Percentiles rank a stretch among this genome's conserved stretches.
Evolutionary conservation across 257 asterid genomes (phyloP).

Genomic region (Lycium ferocissimum): DNA sequence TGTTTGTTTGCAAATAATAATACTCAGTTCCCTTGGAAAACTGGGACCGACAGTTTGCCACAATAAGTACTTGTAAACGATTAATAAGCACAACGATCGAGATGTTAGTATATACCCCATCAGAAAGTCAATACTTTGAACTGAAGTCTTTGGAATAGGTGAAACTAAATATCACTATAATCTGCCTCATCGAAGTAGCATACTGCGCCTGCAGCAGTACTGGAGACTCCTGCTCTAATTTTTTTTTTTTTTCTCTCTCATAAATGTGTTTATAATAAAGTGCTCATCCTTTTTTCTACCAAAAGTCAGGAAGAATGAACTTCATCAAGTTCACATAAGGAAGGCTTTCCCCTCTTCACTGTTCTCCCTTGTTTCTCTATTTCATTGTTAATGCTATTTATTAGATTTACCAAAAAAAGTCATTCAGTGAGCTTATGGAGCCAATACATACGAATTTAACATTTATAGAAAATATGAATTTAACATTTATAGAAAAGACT

Average conservation of each 20-base stretch:
- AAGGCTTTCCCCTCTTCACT: not conserved
- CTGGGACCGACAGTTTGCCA: not conserved
- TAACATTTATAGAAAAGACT: not conserved
- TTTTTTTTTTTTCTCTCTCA: not conserved
- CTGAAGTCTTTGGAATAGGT: not conserved
- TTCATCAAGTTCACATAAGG: slow-evolving; percentile 26
- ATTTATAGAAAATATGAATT: not conserved
- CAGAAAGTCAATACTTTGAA: not conserved
- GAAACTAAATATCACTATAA: not conserved
- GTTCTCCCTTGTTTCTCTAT: not conserved
- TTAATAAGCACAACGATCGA: not conserved
- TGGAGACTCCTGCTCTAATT: not conserved
- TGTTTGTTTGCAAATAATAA: not conserved
- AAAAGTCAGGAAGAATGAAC: not conserved
- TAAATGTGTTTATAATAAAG: not conserved
- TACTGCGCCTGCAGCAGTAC: not conserved
- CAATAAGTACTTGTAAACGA: slow-evolving; percentile 16
- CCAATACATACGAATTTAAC: not conserved
- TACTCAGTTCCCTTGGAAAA: not conserved
- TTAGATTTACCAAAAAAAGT: not conserved
- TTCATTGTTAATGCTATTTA: not conserved
- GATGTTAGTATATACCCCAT: not conserved
- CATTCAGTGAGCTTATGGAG: not conserved
- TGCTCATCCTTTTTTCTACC: not conserved
- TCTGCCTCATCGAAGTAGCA: slow-evolving; percentile 7